Evolutionary conservation across 164 flowering plant genomes (phyloP).

Genomic region (Chloranthus sessilifolius): DNA sequence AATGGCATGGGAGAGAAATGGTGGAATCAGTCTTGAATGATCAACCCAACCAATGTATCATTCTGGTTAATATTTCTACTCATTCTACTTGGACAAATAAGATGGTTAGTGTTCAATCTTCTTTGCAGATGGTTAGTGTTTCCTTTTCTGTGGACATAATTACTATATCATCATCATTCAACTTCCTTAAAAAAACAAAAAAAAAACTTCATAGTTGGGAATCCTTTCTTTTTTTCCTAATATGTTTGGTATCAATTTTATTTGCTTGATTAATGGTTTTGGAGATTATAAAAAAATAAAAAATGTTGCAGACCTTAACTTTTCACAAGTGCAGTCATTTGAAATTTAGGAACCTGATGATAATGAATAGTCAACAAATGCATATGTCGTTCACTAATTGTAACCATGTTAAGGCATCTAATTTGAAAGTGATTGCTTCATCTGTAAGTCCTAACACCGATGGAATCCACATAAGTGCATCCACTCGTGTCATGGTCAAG

Average conservation of each 20-base stretch:
- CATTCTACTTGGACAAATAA: neutral
- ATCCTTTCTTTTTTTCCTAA: too few relatives aligned
- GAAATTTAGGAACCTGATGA: slow-evolving; percentile 38
- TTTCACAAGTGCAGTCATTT: slow-evolving; percentile 76
- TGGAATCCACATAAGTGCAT: slow-evolving; percentile 82
- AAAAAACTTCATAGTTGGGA: too few relatives aligned
- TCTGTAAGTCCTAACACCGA: slow-evolving; percentile 85
- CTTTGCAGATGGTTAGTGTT: slow-evolving; percentile 74
- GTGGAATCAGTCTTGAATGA: slow-evolving; percentile 93
- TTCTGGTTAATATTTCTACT: neutral
- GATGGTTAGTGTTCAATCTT: neutral
- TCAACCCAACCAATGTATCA: slow-evolving; percentile 49
- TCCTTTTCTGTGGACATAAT: neutral
- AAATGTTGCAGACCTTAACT: slow-evolving; percentile 65
- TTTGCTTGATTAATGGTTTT: neutral
- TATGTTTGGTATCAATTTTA: neutral
- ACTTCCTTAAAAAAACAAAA: too few relatives aligned
- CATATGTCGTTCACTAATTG: slow-evolving; percentile 80
- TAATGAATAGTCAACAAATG: slow-evolving; percentile 76
- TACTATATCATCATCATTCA: too few relatives aligned
- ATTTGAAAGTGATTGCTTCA: slow-evolving; percentile 59
- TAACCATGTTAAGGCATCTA: slow-evolving; percentile 39
- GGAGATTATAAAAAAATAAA: neutral
- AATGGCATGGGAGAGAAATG: slow-evolving; percentile 91
- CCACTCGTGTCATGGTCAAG: slow-evolving; percentile 48